Base-by-base conservation (phyloP, 2,329 filamentous ascomycete genomes). In the Exophiala calicioides region DNA sequence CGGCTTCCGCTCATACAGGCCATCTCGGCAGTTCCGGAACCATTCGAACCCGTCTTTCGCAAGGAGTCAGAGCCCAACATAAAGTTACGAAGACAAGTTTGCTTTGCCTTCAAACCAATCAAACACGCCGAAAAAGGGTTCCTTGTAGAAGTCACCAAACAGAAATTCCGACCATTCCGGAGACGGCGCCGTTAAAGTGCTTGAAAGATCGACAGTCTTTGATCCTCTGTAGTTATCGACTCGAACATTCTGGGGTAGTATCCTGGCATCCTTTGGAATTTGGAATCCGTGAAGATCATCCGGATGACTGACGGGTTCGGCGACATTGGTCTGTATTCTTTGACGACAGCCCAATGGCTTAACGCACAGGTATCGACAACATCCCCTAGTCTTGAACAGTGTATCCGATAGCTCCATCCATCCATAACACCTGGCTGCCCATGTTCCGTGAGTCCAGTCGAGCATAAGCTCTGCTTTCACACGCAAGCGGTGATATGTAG, bases 121-220 rank as follows among this genome's bases (percentile, higher is more conserved):
- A 8, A 43, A 43, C n/a, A 43, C 39, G 16, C 39, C 16, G 5
- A 10, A n/a, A n/a, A 33, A 12, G 24, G 27, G 16, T 4, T 19
- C n/a, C 39, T 20, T 9, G 27, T 43, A 36, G 15, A 44, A 44
- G 30, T 24, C 18, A 10, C 16, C 13, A 18, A 44, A 44, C 12
- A 7, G 4, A 15, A 44, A 44, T 15, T 32, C 35, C 16, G 31
- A 33, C 40, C 31, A 45, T 36, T 3, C 21, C 13, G 41, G 40
- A 45, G 32, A 50, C 18, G 46, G 41, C 9, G 15, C 32, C 9
- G 46, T 50, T 27, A 50, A 45, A 23, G 34, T 41, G 24, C 26
- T 15, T 39, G 41, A 50, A 23, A 50, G 46, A 29, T 50, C 46
- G 24, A 45, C 40, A 27, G 45, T 39, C 32, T 50, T 44, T 33